A percentile compares a stretch with the other conserved stretches of the same genome.
These are phyloP conservation scores for Serendipita sp. DNA, from an alignment of 768 basidiomycete species.

Conservation along the genomic window DNA sequence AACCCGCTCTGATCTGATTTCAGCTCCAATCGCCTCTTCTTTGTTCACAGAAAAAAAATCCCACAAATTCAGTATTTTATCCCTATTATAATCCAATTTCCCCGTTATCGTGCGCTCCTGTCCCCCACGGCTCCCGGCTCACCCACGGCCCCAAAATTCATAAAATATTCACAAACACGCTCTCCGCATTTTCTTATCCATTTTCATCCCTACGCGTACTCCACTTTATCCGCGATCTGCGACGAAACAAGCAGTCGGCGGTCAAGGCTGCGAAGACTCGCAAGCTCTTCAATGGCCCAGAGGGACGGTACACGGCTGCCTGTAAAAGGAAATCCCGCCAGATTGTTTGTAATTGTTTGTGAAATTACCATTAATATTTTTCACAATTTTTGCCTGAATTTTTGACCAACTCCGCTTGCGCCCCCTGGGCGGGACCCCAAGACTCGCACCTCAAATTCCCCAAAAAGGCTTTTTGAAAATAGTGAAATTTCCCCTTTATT, in stretches of 20 bases:
- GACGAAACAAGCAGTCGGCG: background rate
- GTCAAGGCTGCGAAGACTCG: background rate
- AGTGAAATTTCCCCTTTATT: too few relatives aligned
- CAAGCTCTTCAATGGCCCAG: background rate
- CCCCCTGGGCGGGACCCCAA: background rate
- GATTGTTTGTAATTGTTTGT: slow-evolving; percentile 1
- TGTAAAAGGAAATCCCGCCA: background rate
- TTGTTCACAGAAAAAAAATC: background rate
- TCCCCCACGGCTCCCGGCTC: background rate
- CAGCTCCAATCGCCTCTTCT: background rate
- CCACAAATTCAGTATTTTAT: background rate
- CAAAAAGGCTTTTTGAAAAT: background rate
- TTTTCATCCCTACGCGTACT: background rate
- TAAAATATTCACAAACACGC: background rate
- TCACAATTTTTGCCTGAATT: background rate
- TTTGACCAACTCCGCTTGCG: background rate
- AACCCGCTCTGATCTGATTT: too few relatives aligned
- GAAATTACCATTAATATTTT: background rate
- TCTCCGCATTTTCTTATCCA: background rate
- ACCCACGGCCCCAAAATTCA: background rate
- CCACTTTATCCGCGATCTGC: too few relatives aligned
- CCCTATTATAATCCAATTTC: background rate
- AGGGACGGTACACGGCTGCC: background rate
- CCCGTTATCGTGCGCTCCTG: background rate
- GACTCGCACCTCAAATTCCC: background rate